These are phyloP conservation scores for Neurospora sp. DNA, from an alignment of 495 filamentous ascomycete genomes.

Conservation along the genomic window DNA sequence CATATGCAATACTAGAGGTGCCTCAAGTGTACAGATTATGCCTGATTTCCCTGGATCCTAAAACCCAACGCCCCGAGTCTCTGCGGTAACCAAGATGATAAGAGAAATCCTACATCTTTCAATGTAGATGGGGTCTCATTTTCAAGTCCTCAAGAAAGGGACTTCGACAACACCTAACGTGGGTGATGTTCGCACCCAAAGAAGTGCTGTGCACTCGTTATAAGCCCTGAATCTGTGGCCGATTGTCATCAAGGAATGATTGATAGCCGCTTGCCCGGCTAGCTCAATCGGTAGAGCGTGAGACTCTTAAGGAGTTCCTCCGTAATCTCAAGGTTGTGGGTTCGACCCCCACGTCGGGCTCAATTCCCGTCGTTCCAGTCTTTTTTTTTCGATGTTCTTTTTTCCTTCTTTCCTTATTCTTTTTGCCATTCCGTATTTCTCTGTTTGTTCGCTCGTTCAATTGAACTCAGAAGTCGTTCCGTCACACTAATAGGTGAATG, in stretches of 20 bases:
- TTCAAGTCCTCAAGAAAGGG: background rate
- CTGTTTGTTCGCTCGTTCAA: no score
- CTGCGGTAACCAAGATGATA: no score
- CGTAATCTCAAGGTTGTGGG: background rate
- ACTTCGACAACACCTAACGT: background rate
- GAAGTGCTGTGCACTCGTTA: background rate
- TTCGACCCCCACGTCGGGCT: background rate
- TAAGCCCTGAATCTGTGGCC: background rate
- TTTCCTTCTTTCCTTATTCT: background rate
- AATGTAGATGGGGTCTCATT: background rate
- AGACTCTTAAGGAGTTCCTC: conserved; percentile 48
- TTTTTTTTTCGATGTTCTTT: background rate
- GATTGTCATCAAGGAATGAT: background rate
- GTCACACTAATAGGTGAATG: no score
- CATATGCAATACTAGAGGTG: no score
- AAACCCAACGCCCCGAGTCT: no score
- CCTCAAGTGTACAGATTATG: no score
- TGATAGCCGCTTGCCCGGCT: conserved; percentile 24
- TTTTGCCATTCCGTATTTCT: background rate
- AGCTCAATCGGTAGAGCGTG: conserved; percentile 69
- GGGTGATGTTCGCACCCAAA: background rate
- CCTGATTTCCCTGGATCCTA: no score
- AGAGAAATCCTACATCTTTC: no score
- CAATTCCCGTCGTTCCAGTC: background rate
- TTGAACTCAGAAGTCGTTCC: background rate